phyloP scores from a whole-genome alignment of 345 rosid species.

The Conringia planisiliqua region DNA sequence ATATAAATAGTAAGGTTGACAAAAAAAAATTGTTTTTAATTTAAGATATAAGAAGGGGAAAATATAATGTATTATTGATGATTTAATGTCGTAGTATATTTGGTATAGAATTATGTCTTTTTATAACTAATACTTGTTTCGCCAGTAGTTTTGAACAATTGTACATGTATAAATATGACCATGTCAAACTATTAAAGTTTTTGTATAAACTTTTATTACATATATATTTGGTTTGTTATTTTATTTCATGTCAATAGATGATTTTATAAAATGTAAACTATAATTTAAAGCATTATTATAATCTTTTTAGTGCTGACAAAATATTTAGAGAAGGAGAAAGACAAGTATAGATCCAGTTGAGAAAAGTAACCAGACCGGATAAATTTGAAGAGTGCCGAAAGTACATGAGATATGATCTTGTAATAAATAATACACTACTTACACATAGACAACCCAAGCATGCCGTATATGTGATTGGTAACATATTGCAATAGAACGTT shows the following conservation, averaged over 20 bases:
- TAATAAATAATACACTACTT: too few species aligned
- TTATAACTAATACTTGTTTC: background rate
- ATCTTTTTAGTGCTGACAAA: background rate
- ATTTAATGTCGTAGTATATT: background rate
- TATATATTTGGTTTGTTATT: background rate
- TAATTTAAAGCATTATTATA: background rate
- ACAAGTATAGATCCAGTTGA: background rate
- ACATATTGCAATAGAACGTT: too few species aligned
- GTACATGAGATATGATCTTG: background rate
- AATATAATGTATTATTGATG: background rate
- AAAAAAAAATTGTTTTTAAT: too few species aligned
- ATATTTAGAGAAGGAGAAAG: background rate
- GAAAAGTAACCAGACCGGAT: background rate
- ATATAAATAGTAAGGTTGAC: too few species aligned
- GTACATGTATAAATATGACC: background rate
- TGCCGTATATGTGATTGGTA: too few species aligned
- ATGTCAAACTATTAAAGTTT: background rate
- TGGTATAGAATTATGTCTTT: background rate
- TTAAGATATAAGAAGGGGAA: background rate
- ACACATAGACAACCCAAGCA: too few species aligned
- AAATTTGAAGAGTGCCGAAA: background rate
- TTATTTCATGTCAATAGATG: too few species aligned
- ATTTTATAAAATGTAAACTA: background rate
- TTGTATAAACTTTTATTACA: background rate
- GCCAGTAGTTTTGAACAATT: background rate